Evolutionary conservation across 345 rosid genomes (phyloP).

Genomic region (Anacardium occidentale): DNA sequence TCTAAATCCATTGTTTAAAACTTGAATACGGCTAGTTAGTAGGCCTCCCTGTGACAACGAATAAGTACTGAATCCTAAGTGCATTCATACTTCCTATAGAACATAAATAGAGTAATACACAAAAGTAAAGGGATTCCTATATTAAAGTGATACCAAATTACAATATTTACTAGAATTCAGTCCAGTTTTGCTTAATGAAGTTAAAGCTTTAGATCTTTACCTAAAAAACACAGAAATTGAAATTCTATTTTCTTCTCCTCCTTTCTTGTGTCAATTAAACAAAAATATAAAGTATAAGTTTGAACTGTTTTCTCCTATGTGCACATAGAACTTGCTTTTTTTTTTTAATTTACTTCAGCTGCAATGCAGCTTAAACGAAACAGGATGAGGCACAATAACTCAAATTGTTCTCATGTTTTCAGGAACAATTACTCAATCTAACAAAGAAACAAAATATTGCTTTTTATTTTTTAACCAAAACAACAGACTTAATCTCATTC

Average conservation of each 20-base stretch:
- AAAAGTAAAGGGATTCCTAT: neutral
- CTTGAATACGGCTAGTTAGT: conserved; percentile 18
- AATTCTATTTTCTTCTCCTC: neutral
- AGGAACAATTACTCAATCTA: neutral
- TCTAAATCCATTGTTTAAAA: conserved; percentile 47
- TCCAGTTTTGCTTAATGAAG: neutral
- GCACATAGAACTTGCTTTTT: conserved; percentile 8
- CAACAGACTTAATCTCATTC: neutral
- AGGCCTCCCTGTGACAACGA: conserved; percentile 32
- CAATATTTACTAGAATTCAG: neutral
- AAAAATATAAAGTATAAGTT: conserved; percentile 2
- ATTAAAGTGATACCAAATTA: neutral
- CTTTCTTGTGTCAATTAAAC: neutral
- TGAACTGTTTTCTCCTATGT: neutral
- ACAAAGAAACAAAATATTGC: neutral
- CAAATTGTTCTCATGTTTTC: neutral
- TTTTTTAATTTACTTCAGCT: neutral
- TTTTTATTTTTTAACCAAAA: neutral
- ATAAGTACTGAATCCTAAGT: conserved; percentile 12
- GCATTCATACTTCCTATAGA: conserved; percentile 3
- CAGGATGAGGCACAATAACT: neutral
- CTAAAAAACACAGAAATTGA: neutral
- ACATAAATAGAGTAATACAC: neutral
- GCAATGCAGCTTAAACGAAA: conserved; percentile 32
- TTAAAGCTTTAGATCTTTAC: neutral